Evolutionary conservation across 768 basidiomycete genomes (phyloP), one percentile per base, ranked within the genome.

Genomic region (Calvatia gigantea): DNA sequence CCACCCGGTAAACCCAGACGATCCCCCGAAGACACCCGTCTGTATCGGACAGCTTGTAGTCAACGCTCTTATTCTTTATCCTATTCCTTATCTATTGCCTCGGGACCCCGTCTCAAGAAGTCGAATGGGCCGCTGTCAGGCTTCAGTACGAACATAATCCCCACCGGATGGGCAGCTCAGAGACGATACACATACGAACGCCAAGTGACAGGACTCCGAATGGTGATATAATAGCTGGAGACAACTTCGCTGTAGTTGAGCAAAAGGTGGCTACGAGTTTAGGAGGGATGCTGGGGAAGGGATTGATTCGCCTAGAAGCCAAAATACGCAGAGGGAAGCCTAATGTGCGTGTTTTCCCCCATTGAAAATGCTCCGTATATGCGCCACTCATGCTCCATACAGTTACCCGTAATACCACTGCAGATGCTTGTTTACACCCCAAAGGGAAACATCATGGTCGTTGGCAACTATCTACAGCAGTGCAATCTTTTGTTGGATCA

Each of bases 381-480:
- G 32, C n/a, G 8, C 23, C 25, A 42, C 39, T 31, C 7, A 51
- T 33, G 38, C 51, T 25, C 23, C 25, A 35, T 51, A 2, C 69
- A 95, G 91, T 78, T 89, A 50, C 89, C 90, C 45, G 90, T 94
- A 52, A 76, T 96, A 42, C 83, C 86, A 19, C 77, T 98, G 15
- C 87, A 89, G 65, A 81, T 97, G 70, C 82, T 97, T 35, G 85
- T 98, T 28, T 96, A 90, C 70, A 96, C 96, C 4, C 92, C 93
- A 4, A 97, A 96, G 68, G 91, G 92, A 29, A 94, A 98, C 70
- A 88, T 98, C 59, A 73, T 78, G 29, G 85, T 88, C 52, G 88
- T 99, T 58, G 86, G 91, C 59, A 77, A 83, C 64, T 85, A 85
- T 64, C 80, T 98, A 47, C 81, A 84, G 21, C 77, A 82, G 55